Conservation (phyloP, 768 basidiomycete genomes). For the Glaciozyma antarctica region DNA sequence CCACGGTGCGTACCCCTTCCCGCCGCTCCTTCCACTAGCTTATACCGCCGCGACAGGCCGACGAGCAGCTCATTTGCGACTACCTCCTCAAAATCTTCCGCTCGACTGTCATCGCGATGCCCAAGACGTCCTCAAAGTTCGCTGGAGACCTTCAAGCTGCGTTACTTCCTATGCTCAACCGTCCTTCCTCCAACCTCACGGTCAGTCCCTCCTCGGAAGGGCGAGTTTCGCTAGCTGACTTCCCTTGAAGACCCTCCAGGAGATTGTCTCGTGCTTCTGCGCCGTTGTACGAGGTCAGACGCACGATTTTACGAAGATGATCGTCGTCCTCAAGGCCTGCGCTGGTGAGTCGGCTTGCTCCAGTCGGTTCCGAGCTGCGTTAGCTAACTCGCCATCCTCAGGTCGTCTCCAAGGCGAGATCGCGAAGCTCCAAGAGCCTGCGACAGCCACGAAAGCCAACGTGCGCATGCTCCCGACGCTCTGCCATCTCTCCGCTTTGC, state of each 20-base stretch:
- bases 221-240: neutral
- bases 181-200: conserved; percentile 41
- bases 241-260: conserved; percentile 62
- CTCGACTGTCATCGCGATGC: conserved; percentile 73
- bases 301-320: conserved; percentile 67
- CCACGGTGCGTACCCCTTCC: conserved; percentile 49
- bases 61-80: conserved; percentile 75
- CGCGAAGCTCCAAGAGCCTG: conserved; percentile 41
- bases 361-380: neutral
- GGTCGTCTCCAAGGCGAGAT: conserved; percentile 52
- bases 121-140: conserved; percentile 79
- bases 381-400: neutral
- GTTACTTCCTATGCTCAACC: conserved; percentile 84
- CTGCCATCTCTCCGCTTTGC: conserved; percentile 70
- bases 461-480: conserved; percentile 45
- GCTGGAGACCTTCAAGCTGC: conserved; percentile 70
- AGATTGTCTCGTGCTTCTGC: conserved; percentile 86
- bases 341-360: neutral
- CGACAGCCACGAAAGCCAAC: conserved; percentile 23
- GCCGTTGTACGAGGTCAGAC: conserved; percentile 73
- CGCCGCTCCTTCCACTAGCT: neutral
- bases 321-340: conserved; percentile 52
- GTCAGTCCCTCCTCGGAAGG: neutral
- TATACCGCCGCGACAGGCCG: conserved; percentile 47
- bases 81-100: conserved; percentile 82